phyloP scores from a whole-genome alignment of 2,329 filamentous ascomycete species.

The Pyricularia sp. region DNA sequence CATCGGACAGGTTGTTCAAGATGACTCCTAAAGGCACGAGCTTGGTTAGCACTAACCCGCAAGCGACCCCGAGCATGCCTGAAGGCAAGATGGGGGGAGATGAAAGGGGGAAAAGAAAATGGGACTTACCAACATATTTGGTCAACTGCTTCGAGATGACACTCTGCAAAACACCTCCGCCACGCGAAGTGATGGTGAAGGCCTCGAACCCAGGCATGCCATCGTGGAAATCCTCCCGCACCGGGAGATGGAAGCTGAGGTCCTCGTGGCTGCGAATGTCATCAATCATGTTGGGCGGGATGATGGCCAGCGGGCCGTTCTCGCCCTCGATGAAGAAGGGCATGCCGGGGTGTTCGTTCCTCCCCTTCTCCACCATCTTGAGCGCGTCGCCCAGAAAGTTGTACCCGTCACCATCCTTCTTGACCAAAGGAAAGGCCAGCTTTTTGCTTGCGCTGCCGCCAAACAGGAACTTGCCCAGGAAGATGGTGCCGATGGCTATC shows the following conservation, averaged over 20 bases:
- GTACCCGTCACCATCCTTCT: not conserved
- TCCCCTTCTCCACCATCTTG: slow-evolving; percentile 1
- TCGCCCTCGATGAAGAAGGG: slow-evolving; percentile 2
- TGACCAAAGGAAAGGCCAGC: not conserved
- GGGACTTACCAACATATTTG: slow-evolving; percentile 8
- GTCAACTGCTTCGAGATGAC: slow-evolving; percentile 9
- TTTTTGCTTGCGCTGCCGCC: not conserved
- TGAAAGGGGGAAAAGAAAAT: not conserved
- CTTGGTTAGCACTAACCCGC: not conserved
- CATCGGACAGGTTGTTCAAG: slow-evolving; percentile 18
- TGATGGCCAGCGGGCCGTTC: not conserved
- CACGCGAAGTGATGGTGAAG: slow-evolving; percentile 11
- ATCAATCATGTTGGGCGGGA: slow-evolving; percentile 1
- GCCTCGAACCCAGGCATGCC: slow-evolving; percentile 17
- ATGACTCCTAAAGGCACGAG: not conserved
- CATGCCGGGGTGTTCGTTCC: not conserved
- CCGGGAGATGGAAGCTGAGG: not conserved
- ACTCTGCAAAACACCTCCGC: slow-evolving; percentile 12
- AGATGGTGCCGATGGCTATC: not conserved
- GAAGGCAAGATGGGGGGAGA: not conserved
- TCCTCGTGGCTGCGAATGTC: slow-evolving; percentile 1
- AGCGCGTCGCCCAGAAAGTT: not conserved
- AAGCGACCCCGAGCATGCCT: not conserved
- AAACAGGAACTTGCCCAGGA: not conserved
- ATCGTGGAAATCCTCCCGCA: slow-evolving; percentile 8